Base-by-base conservation (phyloP, 1,284 basidiomycete genomes). In the Ceratobasidium sp. region DNA sequence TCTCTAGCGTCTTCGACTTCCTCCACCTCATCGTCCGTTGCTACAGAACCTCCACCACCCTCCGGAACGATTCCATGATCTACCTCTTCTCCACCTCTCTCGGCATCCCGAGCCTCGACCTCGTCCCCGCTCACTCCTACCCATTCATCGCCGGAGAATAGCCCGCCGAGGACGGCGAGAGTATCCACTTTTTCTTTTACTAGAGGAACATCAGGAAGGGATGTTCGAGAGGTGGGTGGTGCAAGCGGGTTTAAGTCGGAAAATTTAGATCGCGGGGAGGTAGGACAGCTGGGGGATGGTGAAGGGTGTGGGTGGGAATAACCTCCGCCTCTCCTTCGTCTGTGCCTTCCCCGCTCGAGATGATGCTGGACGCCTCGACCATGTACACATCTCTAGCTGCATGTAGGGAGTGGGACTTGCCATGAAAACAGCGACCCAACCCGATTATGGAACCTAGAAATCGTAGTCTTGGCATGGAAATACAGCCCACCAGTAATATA, bases 391-490 rank as follows among this genome's bases (percentile, higher is more conserved):
- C 48, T 3, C 23, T n/a, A n/a, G n/a, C n/a, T n/a, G n/a, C n/a
- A n/a, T n/a, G n/a, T n/a, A n/a, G n/a, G n/a, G 18, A 46, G 16
- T 46, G 14, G 65, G 54, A 84, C 90, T 78, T 80, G 93, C 94
- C 82, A 97, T 84, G 90, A 97, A 97, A 87, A 97, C 66, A 97
- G 84, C 79, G 92, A 94, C 38, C 96, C 96, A n/a, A 97, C 89
- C 54, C 95, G 89, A 27, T 93, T 95, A 84, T 97, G 96, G 88
- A 97, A 97, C 0, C 96, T 96, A 30, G 94, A 93, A 78, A 97
- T 97, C 1, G 90, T 93, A 14, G 89, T 84, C 62, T 89, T 89
- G 60, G 65, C 77, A 33, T 73, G 75, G 50, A 73, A 71, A 35
- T 44, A 48, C 68, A 23, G 14, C 69, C 30, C 20, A 91, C 92